A percentile compares a stretch with the other conserved stretches of the same genome.
These are phyloP conservation scores for Fraxinus excelsior DNA, from an alignment of 257 asterid genomes.

Conservation along the genomic window DNA sequence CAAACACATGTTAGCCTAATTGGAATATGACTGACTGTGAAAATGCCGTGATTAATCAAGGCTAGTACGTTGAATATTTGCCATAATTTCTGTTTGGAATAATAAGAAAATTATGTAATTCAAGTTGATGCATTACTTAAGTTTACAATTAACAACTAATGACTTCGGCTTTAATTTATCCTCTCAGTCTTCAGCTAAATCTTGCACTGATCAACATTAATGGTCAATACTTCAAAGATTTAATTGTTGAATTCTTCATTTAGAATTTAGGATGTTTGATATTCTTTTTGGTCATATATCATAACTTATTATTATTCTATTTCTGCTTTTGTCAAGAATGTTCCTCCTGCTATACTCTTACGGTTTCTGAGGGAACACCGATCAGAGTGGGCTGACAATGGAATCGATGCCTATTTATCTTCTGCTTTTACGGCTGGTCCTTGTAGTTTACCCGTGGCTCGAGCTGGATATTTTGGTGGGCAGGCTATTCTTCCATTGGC, in stretches of 20 bases:
- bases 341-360: conserved; percentile 86
- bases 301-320: not conserved
- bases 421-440: conserved; percentile 88
- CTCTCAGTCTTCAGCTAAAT: not conserved
- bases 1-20: not conserved
- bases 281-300: not conserved
- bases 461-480: conserved; percentile 82
- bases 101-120: not conserved
- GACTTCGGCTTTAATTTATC: not conserved
- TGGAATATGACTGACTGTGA: not conserved
- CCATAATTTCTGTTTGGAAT: not conserved
- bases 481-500: conserved; percentile 97
- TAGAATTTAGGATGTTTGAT: not conserved
- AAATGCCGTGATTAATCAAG: not conserved
- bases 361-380: conserved; percentile 94
- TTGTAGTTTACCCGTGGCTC: conserved; percentile 66
- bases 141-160: not conserved
- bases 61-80: not conserved
- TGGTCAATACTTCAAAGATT: not conserved
- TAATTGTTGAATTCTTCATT: not conserved
- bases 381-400: conserved; percentile 97
- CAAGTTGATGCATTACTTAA: not conserved
- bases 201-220: not conserved
- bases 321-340: conserved; percentile 49
- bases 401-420: conserved; percentile 86